Conservation (phyloP, 257 asterid genomes). For the Cordia subcordata region DNA sequence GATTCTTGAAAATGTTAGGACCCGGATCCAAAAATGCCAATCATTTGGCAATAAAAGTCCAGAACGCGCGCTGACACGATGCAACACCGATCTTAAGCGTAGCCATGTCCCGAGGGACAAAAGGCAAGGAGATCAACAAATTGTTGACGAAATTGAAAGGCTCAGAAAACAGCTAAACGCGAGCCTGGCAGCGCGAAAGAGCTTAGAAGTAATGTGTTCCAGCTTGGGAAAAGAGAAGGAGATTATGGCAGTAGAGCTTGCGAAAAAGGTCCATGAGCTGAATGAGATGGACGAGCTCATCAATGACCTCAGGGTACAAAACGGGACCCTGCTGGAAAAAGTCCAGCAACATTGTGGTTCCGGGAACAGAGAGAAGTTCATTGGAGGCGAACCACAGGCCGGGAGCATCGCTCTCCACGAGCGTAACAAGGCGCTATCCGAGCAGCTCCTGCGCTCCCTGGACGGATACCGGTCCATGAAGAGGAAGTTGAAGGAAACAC, state of each 20-base stretch:
- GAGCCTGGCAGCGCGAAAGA: slow-evolving; percentile 50
- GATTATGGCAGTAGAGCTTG: slow-evolving; percentile 61
- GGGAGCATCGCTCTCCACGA: slow-evolving; percentile 39
- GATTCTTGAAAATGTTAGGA: slow-evolving; percentile 55
- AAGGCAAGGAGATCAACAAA: slow-evolving; percentile 13
- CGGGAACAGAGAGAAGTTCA: slow-evolving; percentile 18
- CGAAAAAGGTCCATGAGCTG: slow-evolving; percentile 45
- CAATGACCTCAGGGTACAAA: slow-evolving; percentile 43
- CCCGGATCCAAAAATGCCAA: slow-evolving; percentile 58
- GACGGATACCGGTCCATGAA: slow-evolving; percentile 54
- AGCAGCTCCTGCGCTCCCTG: slow-evolving; percentile 41
- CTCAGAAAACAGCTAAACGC: slow-evolving; percentile 47
- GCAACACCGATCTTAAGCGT: slow-evolving; percentile 31
- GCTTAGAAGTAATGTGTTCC: slow-evolving; percentile 62
- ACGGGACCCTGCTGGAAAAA: slow-evolving; percentile 35
- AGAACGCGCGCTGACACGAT: slow-evolving; percentile 28
- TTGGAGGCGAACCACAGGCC: slow-evolving; percentile 18
- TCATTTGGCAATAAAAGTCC: slow-evolving; percentile 43
- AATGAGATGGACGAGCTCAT: slow-evolving; percentile 54
- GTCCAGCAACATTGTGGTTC: slow-evolving; percentile 30
- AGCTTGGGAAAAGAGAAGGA: slow-evolving; percentile 73
- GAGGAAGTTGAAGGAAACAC: slow-evolving; percentile 40
- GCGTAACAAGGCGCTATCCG: slow-evolving; percentile 32
- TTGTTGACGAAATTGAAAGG: slow-evolving; percentile 42
- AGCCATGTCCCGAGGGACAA: slow-evolving; percentile 27